Percentiles rank a stretch among this genome's conserved stretches.
These are phyloP conservation scores for Hydnomerulius pinastri DNA, from an alignment of 768 basidiomycete species.

Conservation along the genomic window DNA sequence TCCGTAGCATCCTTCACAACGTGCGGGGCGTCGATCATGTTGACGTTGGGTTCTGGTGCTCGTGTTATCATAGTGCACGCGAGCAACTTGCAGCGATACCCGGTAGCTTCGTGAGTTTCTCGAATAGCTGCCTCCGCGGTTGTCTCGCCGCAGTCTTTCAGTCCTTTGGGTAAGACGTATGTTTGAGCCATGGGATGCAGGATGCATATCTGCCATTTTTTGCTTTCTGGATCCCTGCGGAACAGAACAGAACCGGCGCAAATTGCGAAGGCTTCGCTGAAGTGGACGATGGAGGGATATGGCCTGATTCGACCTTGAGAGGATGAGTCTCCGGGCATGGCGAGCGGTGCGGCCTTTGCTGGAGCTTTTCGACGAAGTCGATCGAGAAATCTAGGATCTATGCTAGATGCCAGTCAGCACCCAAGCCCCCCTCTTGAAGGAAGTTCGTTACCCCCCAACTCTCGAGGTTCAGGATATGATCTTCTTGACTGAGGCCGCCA, in stretches of 20 bases:
- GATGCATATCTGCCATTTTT: conserved; percentile 17
- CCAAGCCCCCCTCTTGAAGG: no score
- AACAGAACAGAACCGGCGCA: conserved; percentile 24
- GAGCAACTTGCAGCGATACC: conserved; percentile 53
- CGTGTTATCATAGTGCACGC: conserved; percentile 53
- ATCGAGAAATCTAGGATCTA: no score
- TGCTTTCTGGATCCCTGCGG: neutral
- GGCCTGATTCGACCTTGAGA: neutral
- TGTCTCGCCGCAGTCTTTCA: conserved; percentile 58
- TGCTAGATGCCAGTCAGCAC: no score
- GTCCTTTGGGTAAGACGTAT: conserved; percentile 60
- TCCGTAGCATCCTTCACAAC: conserved; percentile 28
- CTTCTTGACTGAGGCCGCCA: no score
- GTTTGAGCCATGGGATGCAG: conserved; percentile 9
- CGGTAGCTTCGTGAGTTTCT: conserved; percentile 71
- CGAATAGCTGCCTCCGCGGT: conserved; percentile 54
- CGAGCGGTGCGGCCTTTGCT: no score
- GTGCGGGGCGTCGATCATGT: conserved; percentile 31
- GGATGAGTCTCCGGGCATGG: no score
- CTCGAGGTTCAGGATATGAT: no score
- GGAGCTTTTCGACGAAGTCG: no score
- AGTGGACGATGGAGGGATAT: conserved; percentile 9
- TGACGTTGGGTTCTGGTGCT: conserved; percentile 48
- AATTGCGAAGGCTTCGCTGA: conserved; percentile 20
- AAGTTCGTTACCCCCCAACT: no score